These are phyloP conservation scores for Apiospora saccharicola DNA, from an alignment of 2,329 filamentous ascomycete genomes.

Conservation along the genomic window DNA sequence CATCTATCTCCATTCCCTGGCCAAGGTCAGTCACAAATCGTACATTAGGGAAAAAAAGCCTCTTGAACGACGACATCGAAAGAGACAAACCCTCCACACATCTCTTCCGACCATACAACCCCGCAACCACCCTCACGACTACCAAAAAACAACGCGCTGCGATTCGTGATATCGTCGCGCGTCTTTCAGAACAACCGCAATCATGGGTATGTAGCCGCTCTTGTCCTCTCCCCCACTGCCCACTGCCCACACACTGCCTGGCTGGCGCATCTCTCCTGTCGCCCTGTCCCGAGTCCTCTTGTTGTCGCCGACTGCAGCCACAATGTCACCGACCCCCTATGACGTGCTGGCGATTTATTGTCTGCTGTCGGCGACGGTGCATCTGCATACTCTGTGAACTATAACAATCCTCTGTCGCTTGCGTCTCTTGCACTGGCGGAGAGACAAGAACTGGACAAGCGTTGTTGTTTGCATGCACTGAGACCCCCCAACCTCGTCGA, in stretches of 20 bases:
- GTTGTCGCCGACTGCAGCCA: neutral
- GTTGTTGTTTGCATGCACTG: neutral
- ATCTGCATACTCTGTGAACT: neutral
- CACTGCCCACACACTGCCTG: neutral
- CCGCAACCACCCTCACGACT: slow-evolving; percentile 23
- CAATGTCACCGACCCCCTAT: neutral
- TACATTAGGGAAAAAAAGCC: slow-evolving; percentile 18
- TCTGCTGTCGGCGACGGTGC: neutral
- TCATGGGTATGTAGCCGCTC: slow-evolving; percentile 62
- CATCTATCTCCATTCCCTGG: slow-evolving; percentile 16
- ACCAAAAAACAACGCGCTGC: slow-evolving; percentile 36
- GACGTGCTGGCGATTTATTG: neutral
- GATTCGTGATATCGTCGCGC: slow-evolving; percentile 36
- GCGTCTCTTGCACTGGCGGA: slow-evolving; percentile 4
- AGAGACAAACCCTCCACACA: neutral
- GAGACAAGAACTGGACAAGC: neutral
- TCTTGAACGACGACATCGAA: slow-evolving; percentile 18
- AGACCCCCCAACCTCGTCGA: neutral
- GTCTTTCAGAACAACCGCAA: slow-evolving; percentile 56
- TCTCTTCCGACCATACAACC: slow-evolving; percentile 7
- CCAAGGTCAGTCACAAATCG: slow-evolving; percentile 17
- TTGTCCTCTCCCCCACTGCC: neutral
- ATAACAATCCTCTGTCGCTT: neutral
- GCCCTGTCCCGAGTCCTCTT: neutral
- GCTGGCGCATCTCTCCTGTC: slow-evolving; percentile 8